Evolutionary conservation across 306 rosid genomes (phyloP).

Genomic region (Hippophae rhamnoides): DNA sequence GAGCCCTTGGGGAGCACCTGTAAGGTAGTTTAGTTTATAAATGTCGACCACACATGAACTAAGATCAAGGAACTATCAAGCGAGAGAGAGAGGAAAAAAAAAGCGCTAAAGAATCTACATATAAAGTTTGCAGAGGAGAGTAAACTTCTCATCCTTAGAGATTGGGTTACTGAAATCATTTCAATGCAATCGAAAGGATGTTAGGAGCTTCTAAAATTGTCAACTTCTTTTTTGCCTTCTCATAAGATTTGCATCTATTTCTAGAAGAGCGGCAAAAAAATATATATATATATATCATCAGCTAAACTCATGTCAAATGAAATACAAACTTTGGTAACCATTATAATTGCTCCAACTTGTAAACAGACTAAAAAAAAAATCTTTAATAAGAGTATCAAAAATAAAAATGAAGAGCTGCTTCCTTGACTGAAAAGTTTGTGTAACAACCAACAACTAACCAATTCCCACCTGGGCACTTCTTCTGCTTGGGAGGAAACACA

Average conservation of each 20-base stretch:
- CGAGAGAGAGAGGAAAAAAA: neutral
- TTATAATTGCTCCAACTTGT: neutral
- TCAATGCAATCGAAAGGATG: conserved; percentile 84
- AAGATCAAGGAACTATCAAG: too few relatives aligned
- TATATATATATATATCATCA: neutral
- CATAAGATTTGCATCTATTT: conserved; percentile 81
- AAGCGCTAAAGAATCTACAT: conserved; percentile 4
- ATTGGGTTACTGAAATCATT: conserved; percentile 75
- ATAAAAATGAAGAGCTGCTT: too few relatives aligned
- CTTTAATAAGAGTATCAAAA: too few relatives aligned
- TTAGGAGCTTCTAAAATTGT: conserved; percentile 89
- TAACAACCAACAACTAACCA: too few relatives aligned
- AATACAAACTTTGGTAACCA: neutral
- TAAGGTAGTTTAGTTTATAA: conserved; percentile 12
- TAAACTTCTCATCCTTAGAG: conserved; percentile 6
- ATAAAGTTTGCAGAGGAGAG: neutral
- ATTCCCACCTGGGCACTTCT: too few relatives aligned
- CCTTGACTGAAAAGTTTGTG: too few relatives aligned
- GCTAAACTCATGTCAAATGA: neutral
- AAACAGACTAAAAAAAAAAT: too few relatives aligned
- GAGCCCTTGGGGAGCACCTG: conserved; percentile 93
- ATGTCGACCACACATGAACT: too few relatives aligned
- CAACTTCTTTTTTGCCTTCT: conserved; percentile 93
- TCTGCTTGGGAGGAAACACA: too few relatives aligned
- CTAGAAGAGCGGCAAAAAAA: conserved; percentile 5